Percentiles rank a stretch among this genome's conserved stretches.
Conservation (phyloP, 441 rosid species). For the Manihot esculenta region DNA sequence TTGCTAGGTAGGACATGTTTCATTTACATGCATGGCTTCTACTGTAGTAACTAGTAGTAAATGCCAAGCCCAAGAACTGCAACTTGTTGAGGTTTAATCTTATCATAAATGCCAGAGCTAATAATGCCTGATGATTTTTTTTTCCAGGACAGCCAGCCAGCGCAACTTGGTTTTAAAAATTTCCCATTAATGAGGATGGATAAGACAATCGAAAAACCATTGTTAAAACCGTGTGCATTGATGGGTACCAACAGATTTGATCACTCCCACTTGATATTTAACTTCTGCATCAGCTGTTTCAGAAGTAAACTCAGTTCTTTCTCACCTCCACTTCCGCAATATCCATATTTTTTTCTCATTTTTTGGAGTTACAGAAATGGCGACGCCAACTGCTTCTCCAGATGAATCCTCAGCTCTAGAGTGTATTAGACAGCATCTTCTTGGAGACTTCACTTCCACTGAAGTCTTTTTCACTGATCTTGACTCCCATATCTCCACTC, state of each 20-base stretch:
- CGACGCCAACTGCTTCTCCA: slow-evolving; percentile 3
- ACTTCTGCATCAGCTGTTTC: too few relatives aligned
- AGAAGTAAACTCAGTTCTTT: too few relatives aligned
- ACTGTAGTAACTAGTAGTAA: too few relatives aligned
- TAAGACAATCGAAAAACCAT: slow-evolving; percentile 3
- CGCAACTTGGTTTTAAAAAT: neutral
- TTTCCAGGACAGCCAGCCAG: neutral
- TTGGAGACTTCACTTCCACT: slow-evolving; percentile 49
- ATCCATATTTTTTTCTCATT: neutral
- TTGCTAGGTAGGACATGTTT: neutral
- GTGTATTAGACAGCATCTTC: slow-evolving; percentile 49
- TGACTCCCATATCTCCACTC: slow-evolving; percentile 29
- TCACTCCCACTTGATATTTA: too few relatives aligned
- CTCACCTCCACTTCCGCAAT: neutral
- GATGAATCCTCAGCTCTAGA: slow-evolving; percentile 42
- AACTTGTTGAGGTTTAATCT: too few relatives aligned
- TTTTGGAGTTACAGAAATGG: slow-evolving; percentile 28
- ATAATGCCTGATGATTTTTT: neutral
- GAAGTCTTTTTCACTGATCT: slow-evolving; percentile 41
- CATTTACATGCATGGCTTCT: too few relatives aligned
- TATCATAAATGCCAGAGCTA: too few relatives aligned
- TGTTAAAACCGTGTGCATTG: slow-evolving; percentile 14
- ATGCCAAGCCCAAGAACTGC: too few relatives aligned
- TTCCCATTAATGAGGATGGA: neutral
- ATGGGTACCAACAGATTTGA: neutral